A percentile compares a stretch with the other conserved stretches of the same genome.
phyloP scores from a whole-genome alignment of 2,329 filamentous ascomycete genomes.

The Rugonectria rugulosa region DNA sequence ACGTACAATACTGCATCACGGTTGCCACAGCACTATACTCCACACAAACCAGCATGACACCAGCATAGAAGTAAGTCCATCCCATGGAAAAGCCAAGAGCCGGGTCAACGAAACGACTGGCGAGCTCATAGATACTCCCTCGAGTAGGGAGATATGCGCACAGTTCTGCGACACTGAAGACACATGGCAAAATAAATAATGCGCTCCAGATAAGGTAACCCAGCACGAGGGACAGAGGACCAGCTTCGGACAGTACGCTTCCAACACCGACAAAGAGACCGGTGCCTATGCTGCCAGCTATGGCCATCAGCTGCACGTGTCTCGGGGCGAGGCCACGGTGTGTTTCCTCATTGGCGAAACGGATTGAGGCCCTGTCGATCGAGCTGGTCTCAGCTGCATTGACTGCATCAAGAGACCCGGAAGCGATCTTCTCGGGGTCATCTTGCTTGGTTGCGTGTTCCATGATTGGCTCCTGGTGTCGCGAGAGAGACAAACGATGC shows the following conservation, averaged over 20 bases:
- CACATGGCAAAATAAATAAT: slow-evolving; percentile 48
- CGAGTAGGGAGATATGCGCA: slow-evolving; percentile 60
- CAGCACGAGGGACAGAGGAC: slow-evolving; percentile 49
- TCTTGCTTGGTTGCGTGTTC: too few species aligned
- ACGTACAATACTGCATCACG: slow-evolving; percentile 52
- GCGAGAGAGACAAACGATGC: too few species aligned
- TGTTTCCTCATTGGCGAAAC: too few species aligned
- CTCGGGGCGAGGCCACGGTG: slow-evolving; percentile 41
- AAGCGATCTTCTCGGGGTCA: too few species aligned
- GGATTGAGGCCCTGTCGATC: too few species aligned
- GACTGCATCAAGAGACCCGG: too few species aligned
- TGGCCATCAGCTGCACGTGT: slow-evolving; percentile 56
- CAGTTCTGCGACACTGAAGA: slow-evolving; percentile 61
- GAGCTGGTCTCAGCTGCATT: too few species aligned
- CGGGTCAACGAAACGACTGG: slow-evolving; percentile 60
- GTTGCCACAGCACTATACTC: slow-evolving; percentile 51
- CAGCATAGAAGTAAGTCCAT: slow-evolving; percentile 55
- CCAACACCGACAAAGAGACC: slow-evolving; percentile 52
- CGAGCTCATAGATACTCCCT: slow-evolving; percentile 62
- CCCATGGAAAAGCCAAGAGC: slow-evolving; percentile 61
- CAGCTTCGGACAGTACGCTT: slow-evolving; percentile 46
- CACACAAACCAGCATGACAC: slow-evolving; percentile 50
- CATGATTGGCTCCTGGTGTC: too few species aligned
- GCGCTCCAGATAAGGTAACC: slow-evolving; percentile 50
- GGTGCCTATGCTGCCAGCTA: slow-evolving; percentile 52